Evolutionary conservation across 345 rosid genomes (phyloP).

Genomic region (Boechera retrofracta): DNA sequence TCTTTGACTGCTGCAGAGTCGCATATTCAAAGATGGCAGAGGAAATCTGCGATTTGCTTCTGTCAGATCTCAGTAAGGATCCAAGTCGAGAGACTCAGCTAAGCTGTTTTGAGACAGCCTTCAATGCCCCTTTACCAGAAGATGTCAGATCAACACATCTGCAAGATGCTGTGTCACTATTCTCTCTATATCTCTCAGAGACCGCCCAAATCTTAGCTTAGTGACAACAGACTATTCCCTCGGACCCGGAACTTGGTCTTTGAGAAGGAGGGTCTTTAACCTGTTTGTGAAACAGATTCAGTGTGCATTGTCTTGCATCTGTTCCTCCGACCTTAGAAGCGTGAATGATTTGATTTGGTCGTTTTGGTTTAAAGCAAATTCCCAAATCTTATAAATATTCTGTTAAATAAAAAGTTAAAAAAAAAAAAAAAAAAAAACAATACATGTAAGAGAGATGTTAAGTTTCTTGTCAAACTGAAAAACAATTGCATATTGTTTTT

Average conservation of each 20-base stretch:
- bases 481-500: too few relatives aligned
- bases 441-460: neutral
- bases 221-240: neutral
- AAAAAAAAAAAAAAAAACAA: neutral
- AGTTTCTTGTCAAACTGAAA: neutral
- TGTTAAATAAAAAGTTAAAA: neutral
- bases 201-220: slow-evolving; percentile 44
- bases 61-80: slow-evolving; percentile 55
- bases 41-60: slow-evolving; percentile 67
- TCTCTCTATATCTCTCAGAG: slow-evolving; percentile 76
- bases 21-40: slow-evolving; percentile 87
- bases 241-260: too few relatives aligned
- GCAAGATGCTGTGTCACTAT: slow-evolving; percentile 90
- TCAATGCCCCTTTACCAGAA: slow-evolving; percentile 75
- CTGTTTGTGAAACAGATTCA: slow-evolving; percentile 8
- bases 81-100: slow-evolving; percentile 67
- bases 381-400: neutral
- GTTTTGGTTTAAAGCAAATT: slow-evolving; percentile 14
- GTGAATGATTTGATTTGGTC: slow-evolving; percentile 25
- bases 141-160: slow-evolving; percentile 70
- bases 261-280: neutral
- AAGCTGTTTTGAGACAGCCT: slow-evolving; percentile 68
- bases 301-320: slow-evolving; percentile 15
- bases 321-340: neutral
- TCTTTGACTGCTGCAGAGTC: slow-evolving; percentile 58